Conservation (phyloP, 768 basidiomycete species). For the Sarcomyxa edulis region DNA sequence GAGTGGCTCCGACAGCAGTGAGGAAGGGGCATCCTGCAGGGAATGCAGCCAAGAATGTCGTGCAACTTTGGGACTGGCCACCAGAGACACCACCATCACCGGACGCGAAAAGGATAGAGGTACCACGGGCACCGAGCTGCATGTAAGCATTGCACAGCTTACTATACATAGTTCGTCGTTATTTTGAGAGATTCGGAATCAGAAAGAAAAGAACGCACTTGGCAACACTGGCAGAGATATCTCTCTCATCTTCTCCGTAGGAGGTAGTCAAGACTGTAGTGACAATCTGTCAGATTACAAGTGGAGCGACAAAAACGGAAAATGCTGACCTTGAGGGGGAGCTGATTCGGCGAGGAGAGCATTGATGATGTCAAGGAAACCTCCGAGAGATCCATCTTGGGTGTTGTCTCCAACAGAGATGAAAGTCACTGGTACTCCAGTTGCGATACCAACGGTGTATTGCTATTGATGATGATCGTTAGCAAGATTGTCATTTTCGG, state of each 20-base stretch:
- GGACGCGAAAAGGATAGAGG: slow-evolving; percentile 41
- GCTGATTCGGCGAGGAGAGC: slow-evolving; percentile 16
- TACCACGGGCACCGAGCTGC: slow-evolving; percentile 42
- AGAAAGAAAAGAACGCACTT: neutral
- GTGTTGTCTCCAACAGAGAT: slow-evolving; percentile 24
- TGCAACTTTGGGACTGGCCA: neutral
- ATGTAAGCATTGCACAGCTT: slow-evolving; percentile 22
- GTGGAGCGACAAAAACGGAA: too few species aligned
- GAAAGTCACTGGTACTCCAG: slow-evolving; percentile 26
- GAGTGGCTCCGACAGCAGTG: slow-evolving; percentile 33
- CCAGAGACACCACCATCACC: slow-evolving; percentile 41
- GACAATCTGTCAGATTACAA: too few species aligned
- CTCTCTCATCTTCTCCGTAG: slow-evolving; percentile 44
- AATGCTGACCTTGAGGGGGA: slow-evolving; percentile 30
- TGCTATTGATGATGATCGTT: too few species aligned
- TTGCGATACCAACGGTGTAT: slow-evolving; percentile 30
- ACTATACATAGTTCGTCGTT: slow-evolving; percentile 5
- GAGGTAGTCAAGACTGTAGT: slow-evolving; percentile 48
- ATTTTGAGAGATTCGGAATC: neutral
- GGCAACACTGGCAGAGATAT: neutral
- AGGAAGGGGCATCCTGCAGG: slow-evolving; percentile 42
- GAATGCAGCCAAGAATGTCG: slow-evolving; percentile 38
- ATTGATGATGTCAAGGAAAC: slow-evolving; percentile 29
- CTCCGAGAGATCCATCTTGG: slow-evolving; percentile 24
- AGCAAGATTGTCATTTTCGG: too few species aligned